Base-by-base conservation (phyloP, 345 rosid genomes). In the Geranium brycei region DNA sequence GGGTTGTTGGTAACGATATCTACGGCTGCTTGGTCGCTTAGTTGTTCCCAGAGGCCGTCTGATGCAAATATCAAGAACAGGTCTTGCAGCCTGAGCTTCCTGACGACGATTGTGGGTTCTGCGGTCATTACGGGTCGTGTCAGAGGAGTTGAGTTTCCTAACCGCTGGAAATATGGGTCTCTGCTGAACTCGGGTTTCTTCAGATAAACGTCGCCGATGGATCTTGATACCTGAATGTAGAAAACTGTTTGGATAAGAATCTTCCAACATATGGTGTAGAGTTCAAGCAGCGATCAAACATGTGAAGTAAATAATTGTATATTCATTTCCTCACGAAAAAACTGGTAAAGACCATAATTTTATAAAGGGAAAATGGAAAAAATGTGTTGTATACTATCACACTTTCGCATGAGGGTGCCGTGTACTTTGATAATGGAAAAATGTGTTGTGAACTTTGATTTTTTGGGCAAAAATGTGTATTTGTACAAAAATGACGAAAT, bases 41-140 rank as follows among this genome's bases (percentile, higher is more conserved):
- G 80, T 68, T 93, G 97, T 74, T 93, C 99, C 99, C 99, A 93
- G 51, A 93, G 95, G 78, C 99, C 98, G 73, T 92, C 98, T 15
- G 96, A 89, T 76, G 98, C 98, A 83, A 92, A 92, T 71, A 92
- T 87, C 64, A 93, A 77, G 76, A 93, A 93, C 59, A 77, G 68
- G 79, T 93, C 99, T 35, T 86, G 80, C 70, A 87, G 80, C 71
- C 68, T 81, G 19, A 89, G 87, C 79, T 87, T 75, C 74, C 96
- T 81, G 19, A 74, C 77, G 66, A 87, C 72, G 47, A 93, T 76
- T 8, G 99, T 85, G 4, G 99, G 99, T 70, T 93, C 99, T 11
- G 97, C 96, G 71, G 97, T 82, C 76, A 93, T 78, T 16, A 81
- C 96, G 3, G 99, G 79, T 63, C 96, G 80, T 72, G 79, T 87